Conservation (phyloP, 2,329 filamentous ascomycete genomes). For the Diaporthe sp. region DNA sequence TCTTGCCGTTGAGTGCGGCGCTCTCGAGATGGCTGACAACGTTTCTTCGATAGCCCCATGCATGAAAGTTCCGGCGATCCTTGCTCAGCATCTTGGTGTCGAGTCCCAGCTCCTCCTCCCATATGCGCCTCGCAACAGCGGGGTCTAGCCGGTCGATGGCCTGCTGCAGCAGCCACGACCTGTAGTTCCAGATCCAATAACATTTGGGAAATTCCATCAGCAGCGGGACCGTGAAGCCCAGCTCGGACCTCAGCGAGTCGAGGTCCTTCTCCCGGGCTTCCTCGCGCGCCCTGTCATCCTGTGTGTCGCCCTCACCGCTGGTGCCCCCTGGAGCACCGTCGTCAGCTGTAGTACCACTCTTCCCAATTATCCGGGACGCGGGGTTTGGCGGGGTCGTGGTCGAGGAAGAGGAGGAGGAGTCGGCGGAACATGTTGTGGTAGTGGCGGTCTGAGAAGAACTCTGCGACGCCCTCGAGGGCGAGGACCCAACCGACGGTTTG, state of each 20-base stretch:
- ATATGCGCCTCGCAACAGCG: constrained; percentile 72
- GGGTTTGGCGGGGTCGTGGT: constrained; percentile 62
- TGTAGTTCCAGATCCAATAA: constrained; percentile 99
- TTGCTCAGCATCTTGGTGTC: constrained; percentile 89
- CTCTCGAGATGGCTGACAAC: constrained; percentile 83
- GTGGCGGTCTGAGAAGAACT: constrained; percentile 66
- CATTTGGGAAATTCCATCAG: constrained; percentile 92
- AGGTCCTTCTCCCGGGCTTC: constrained; percentile 48
- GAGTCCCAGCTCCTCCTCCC: constrained; percentile 86
- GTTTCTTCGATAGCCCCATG: constrained; percentile 90
- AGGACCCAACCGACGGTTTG: constrained; percentile 63
- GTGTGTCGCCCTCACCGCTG: constrained; percentile 25
- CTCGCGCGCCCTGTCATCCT: constrained; percentile 26
- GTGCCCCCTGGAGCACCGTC: constrained; percentile 45
- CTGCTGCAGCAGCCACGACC: constrained; percentile 84
- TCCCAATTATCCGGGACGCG: constrained; percentile 62
- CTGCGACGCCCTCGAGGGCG: constrained; percentile 66
- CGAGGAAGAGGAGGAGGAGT: constrained; percentile 66
- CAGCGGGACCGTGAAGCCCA: constrained; percentile 86
- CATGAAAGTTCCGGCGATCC: constrained; percentile 94
- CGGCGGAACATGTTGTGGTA: constrained; percentile 74
- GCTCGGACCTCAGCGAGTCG: constrained; percentile 76
- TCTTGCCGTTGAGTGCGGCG: constrained; percentile 61
- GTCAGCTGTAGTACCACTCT: constrained; percentile 67
- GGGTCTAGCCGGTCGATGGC: constrained; percentile 73